Base-by-base conservation (phyloP, 2,329 filamentous ascomycete species). In the Pestalotiopsis sp. region DNA sequence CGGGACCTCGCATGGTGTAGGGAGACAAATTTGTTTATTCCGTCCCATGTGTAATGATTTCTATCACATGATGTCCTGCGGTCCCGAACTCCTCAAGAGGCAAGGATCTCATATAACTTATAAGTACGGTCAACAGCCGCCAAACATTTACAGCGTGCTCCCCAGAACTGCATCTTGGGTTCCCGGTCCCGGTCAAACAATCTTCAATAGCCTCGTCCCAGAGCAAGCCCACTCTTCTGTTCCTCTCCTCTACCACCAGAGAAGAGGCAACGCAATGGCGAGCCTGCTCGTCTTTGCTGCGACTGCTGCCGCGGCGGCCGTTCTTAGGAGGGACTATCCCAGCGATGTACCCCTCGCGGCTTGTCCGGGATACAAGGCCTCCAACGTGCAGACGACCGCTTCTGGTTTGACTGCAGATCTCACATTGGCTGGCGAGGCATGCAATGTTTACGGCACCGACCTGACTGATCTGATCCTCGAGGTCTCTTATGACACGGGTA, bases 381-480 rank as follows among this genome's bases (percentile, higher is more conserved):
- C 83, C 17, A 88, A 91, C 73, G 81, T 91, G 25, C 79, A 82
- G 71, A 82, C 82, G 56, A 85, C 80, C 2, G 74, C 80, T 31
- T 82, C 82, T 59, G 85, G 86, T 12, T 79, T 93, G 65, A 90
- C 86, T 0, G 92, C 91, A 4, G 86, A 89, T 70, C 81, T 94
- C 68, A 85, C 79, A 7, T 83, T 94, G 27, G 90, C 90, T 20
- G 91, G 91, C 0, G 74, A 82, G 31, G 84, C 89, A 25, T 93
- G 91, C 80, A 91, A 93, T 78, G 86, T 86, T 14, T 93, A 93
- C 70, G 91, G 91, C 0, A 91, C 84, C 1, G 92, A 94, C 77
- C 80, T 93, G 65, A 83, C 89, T 9, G 83, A 84, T 1, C 80
- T 93, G 68, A 84, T 85, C 60, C 79, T 93, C 64, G 86, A 87